Evolutionary conservation across 169 alveolate species (phyloP).

Genomic region (Eimeria necatrix): DNA sequence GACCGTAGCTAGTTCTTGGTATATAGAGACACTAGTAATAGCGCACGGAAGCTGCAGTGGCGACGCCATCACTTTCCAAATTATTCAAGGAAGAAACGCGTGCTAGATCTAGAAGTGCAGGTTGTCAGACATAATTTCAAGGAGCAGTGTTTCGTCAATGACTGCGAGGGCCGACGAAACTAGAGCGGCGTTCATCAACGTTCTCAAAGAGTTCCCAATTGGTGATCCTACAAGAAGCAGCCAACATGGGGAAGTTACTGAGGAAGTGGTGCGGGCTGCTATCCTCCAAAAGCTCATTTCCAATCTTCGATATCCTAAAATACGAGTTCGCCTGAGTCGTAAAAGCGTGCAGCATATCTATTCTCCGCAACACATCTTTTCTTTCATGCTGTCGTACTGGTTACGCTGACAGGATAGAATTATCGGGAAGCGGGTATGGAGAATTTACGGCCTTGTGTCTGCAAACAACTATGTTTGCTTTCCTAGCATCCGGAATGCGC

Average conservation of each 20-base stretch:
- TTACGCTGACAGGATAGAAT: conserved; percentile 85
- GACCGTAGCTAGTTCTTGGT: too few species aligned
- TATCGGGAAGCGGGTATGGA: conserved; percentile 90
- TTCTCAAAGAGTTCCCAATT: conserved; percentile 88
- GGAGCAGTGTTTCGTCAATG: conserved; percentile 36
- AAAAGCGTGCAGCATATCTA: background rate
- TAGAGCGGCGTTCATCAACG: conserved; percentile 88
- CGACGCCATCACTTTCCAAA: too few species aligned
- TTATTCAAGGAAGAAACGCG: too few species aligned
- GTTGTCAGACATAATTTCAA: too few species aligned
- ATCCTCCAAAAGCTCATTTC: background rate
- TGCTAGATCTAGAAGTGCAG: too few species aligned
- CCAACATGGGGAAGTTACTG: conserved; percentile 89
- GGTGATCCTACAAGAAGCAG: conserved; percentile 85
- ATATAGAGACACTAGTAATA: too few species aligned
- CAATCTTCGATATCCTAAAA: background rate
- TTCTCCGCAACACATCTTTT: background rate
- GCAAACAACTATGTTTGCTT: conserved; percentile 91
- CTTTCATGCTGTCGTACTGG: background rate
- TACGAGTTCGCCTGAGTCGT: background rate
- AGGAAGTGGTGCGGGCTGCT: conserved; percentile 75
- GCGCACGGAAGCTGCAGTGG: too few species aligned
- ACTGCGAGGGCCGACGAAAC: conserved; percentile 19
- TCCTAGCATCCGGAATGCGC: conserved; percentile 88
- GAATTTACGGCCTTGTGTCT: conserved; percentile 90